These are phyloP conservation scores for Globisporangium heterothallicum DNA, from an alignment of 352 stramenopile species.

Conservation along the genomic window DNA sequence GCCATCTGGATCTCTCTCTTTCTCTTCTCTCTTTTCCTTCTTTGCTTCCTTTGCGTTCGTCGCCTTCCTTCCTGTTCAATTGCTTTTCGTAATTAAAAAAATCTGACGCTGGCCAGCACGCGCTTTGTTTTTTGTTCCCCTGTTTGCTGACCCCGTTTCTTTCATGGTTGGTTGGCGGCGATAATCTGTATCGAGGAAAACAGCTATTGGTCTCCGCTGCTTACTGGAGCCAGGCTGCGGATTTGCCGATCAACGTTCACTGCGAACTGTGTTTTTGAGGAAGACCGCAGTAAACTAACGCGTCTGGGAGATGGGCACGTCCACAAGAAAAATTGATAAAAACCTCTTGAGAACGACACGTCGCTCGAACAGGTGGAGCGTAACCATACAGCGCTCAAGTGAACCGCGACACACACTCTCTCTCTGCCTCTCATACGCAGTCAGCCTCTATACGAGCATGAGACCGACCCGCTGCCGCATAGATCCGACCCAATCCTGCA, in stretches of 20 bases:
- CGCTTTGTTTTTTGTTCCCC: constrained; percentile 14
- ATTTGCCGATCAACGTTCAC: neutral
- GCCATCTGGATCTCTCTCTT: constrained; percentile 33
- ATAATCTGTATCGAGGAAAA: constrained; percentile 15
- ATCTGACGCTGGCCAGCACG: too few species aligned
- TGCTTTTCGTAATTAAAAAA: neutral
- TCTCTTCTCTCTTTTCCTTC: constrained; percentile 8
- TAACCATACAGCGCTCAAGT: neutral
- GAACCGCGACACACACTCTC: neutral
- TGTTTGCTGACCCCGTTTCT: constrained; percentile 14
- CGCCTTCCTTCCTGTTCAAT: too few species aligned
- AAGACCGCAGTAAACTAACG: too few species aligned
- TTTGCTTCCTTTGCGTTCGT: neutral
- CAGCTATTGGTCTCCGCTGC: constrained; percentile 7
- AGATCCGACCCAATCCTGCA: neutral
- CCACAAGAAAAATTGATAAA: neutral
- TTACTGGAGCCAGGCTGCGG: constrained; percentile 13
- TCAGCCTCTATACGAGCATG: neutral
- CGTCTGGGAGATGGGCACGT: neutral
- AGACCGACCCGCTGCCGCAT: neutral
- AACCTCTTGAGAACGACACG: neutral
- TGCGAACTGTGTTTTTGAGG: neutral
- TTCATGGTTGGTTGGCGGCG: constrained; percentile 33
- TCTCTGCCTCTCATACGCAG: neutral
- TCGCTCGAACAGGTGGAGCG: neutral